These are phyloP conservation scores for Rhazya stricta DNA, from an alignment of 257 asterid species.

Conservation along the genomic window DNA sequence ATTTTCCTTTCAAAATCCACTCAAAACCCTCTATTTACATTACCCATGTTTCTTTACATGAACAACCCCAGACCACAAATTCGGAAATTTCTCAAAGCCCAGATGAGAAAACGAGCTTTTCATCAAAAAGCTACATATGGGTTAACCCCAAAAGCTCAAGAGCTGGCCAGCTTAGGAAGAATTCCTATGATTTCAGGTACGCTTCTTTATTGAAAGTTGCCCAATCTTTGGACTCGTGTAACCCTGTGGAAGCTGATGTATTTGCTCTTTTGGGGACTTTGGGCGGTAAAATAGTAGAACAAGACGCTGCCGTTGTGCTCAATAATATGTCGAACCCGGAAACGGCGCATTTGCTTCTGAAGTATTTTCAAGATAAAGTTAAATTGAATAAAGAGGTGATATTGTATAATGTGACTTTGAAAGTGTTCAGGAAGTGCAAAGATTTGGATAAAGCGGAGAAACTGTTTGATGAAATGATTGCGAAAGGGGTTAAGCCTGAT, in stretches of 20 bases:
- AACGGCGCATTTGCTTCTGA: constrained; percentile 44
- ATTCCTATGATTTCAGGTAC: constrained; percentile 56
- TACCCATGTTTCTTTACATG: constrained; percentile 37
- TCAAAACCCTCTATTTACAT: constrained; percentile 19
- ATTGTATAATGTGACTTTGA: constrained; percentile 73
- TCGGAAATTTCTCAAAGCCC: constrained; percentile 27
- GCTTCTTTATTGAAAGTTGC: constrained; percentile 50
- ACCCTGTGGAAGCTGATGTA: constrained; percentile 40
- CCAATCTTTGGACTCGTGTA: constrained; percentile 51
- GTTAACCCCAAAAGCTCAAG: constrained; percentile 73
- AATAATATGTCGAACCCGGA: constrained; percentile 68
- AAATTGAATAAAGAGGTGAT: constrained; percentile 39
- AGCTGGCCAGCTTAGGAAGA: constrained; percentile 48
- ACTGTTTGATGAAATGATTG: constrained; percentile 61
- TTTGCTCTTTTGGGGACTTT: constrained; percentile 29
- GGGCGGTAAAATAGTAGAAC: constrained; percentile 41
- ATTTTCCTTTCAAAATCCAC: constrained; percentile 29
- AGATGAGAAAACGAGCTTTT: constrained; percentile 24
- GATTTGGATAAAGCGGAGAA: constrained; percentile 53
- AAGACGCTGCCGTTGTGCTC: constrained; percentile 60
- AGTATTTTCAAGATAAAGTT: constrained; percentile 44
- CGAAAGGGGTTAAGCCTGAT: constrained; percentile 70
- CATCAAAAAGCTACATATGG: constrained; percentile 57
- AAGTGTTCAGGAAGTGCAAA: constrained; percentile 62
- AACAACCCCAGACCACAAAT: constrained; percentile 19